Evolutionary conservation across 306 rosid genomes (phyloP).

Genomic region (Albizia julibrissin): DNA sequence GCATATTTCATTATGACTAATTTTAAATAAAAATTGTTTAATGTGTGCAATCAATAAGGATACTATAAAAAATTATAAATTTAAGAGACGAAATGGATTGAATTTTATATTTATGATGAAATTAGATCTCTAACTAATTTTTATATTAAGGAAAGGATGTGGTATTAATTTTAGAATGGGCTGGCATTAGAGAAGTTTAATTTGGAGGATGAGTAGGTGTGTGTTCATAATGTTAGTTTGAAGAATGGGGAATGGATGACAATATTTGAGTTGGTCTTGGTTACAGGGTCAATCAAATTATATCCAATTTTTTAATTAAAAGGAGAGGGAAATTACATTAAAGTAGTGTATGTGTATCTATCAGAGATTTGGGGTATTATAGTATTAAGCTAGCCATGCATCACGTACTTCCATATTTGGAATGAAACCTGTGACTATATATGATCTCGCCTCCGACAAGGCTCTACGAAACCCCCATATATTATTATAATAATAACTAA

Average conservation of each 20-base stretch:
- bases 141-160: too few species aligned
- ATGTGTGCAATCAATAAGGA: too few species aligned
- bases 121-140: too few species aligned
- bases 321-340: not conserved
- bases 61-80: too few species aligned
- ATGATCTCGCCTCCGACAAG: constrained; percentile 29
- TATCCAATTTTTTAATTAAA: too few species aligned
- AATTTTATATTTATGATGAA: too few species aligned
- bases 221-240: not conserved
- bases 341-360: not conserved
- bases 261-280: constrained; percentile 3
- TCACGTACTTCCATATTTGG: constrained; percentile 32
- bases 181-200: too few species aligned
- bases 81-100: too few species aligned
- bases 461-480: not conserved
- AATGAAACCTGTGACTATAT: constrained; percentile 19
- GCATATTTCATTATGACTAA: too few species aligned
- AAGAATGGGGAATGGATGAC: constrained; percentile 23
- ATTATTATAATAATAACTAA: too few species aligned
- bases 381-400: not conserved
- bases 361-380: not conserved
- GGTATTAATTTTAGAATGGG: not conserved
- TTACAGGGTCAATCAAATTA: not conserved
- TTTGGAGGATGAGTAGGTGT: too few species aligned
- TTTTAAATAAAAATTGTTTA: too few species aligned